Conservation (phyloP, 345 rosid genomes). For the Eutrema yunnanense region DNA sequence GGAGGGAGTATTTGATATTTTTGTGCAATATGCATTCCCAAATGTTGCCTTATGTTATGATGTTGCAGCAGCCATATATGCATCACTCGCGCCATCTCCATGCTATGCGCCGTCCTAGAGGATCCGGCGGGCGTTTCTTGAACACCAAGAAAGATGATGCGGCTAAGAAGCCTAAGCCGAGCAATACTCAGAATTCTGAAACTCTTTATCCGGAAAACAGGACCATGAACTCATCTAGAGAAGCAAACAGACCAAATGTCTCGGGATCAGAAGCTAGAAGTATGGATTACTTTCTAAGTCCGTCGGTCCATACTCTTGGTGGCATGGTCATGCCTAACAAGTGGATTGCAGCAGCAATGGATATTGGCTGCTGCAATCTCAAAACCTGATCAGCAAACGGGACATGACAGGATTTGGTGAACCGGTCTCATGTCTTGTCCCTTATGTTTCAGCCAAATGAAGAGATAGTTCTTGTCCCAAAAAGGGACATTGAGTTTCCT, state of each 20-base stretch:
- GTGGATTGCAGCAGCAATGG: conserved; percentile 56
- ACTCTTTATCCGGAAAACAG: conserved; percentile 51
- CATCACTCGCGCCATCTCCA: conserved; percentile 93
- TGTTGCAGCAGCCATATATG: conserved; percentile 61
- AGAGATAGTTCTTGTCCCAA: background rate
- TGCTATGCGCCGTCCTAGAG: conserved; percentile 98
- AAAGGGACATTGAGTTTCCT: background rate
- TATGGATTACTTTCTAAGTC: conserved; percentile 39
- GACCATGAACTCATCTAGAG: conserved; percentile 38
- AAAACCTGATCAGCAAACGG: conserved; percentile 33
- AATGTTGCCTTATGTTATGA: background rate
- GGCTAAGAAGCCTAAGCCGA: conserved; percentile 23
- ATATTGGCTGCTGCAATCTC: conserved; percentile 50
- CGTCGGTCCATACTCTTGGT: conserved; percentile 41
- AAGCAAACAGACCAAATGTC: conserved; percentile 29
- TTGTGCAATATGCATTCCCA: background rate
- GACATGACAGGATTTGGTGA: background rate
- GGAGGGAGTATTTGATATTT: background rate
- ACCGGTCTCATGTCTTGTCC: background rate
- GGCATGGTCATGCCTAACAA: conserved; percentile 55
- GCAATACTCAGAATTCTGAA: conserved; percentile 59
- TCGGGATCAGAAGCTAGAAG: conserved; percentile 69
- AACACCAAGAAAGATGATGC: conserved; percentile 36
- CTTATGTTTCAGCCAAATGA: conserved; percentile 14
- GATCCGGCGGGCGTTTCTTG: conserved; percentile 93